Percentiles rank a stretch among this genome's conserved stretches.
These are phyloP conservation scores for Schizochytrium sp. DNA, from an alignment of 108 stramenopile species.

Conservation along the genomic window DNA sequence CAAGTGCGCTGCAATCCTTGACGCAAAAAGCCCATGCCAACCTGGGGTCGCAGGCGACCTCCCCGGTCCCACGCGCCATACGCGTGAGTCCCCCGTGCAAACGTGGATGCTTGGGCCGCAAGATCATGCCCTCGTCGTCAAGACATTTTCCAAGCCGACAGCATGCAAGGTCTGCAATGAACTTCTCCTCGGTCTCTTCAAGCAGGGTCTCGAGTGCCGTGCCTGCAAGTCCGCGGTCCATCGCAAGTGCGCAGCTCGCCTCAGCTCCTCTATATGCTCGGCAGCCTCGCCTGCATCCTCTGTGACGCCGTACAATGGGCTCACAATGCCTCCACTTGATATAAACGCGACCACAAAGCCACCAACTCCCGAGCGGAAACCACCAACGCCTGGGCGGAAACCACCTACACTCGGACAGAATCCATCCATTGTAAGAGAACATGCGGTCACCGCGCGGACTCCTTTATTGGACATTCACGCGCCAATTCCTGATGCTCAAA, in stretches of 20 bases:
- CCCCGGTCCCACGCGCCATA: no score
- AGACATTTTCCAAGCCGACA: background rate
- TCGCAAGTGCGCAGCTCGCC: background rate
- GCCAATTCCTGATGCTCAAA: no score
- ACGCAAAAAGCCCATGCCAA: background rate
- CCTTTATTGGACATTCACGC: no score
- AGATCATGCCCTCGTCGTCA: background rate
- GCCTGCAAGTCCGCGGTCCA: background rate
- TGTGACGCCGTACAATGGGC: background rate
- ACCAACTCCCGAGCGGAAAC: no score
- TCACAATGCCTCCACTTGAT: no score
- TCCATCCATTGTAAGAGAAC: no score
- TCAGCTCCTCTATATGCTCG: background rate
- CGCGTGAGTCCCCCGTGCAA: background rate
- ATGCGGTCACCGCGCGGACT: no score
- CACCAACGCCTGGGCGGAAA: no score
- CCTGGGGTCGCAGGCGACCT: background rate
- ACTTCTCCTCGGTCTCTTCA: background rate
- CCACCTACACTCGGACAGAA: no score
- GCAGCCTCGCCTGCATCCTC: background rate
- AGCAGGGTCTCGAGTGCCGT: conserved; percentile 9
- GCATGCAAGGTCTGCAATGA: background rate
- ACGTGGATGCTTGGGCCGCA: background rate
- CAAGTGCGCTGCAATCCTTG: background rate
- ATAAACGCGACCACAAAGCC: no score